A percentile compares a stretch with the other conserved stretches of the same genome.
These are phyloP conservation scores for Trichophyton verrucosum DNA, from an alignment of 2,329 filamentous ascomycete genomes.

Conservation along the genomic window DNA sequence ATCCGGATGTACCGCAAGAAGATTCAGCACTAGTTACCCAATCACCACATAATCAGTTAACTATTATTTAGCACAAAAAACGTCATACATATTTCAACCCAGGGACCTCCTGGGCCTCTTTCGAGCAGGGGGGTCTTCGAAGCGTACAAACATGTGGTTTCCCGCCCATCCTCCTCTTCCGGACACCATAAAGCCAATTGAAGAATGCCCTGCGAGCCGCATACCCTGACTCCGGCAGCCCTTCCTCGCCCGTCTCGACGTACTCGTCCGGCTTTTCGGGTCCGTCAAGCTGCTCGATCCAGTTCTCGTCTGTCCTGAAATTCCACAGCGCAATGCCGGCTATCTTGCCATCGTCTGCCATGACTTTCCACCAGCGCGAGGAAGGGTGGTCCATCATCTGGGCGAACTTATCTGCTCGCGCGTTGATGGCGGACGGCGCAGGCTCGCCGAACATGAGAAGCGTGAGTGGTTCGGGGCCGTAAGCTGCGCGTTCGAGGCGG, in stretches of 20 bases:
- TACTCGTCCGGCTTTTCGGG: conserved; percentile 10
- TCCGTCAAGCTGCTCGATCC: conserved; percentile 1
- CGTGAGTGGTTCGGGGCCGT: conserved; percentile 6
- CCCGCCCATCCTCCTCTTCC: conserved; percentile 11
- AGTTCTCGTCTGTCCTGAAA: conserved; percentile 10
- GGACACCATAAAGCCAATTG: conserved; percentile 8
- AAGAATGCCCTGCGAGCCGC: conserved; percentile 12
- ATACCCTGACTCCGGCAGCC: conserved; percentile 7
- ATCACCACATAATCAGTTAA: background rate
- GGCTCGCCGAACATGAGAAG: conserved; percentile 5
- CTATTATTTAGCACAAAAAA: too few relatives aligned
- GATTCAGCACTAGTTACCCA: conserved; percentile 18
- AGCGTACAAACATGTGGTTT: conserved; percentile 10
- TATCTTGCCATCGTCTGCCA: conserved; percentile 13
- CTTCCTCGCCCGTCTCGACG: conserved; percentile 9
- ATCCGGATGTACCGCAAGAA: conserved; percentile 23
- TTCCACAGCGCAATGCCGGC: conserved; percentile 13
- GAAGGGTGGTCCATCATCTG: conserved; percentile 4
- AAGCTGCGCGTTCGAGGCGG: conserved; percentile 32
- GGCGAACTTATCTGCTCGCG: conserved; percentile 4
- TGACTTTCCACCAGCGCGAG: conserved; percentile 2
- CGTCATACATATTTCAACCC: too few relatives aligned
- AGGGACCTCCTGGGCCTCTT: too few relatives aligned
- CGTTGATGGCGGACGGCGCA: background rate
- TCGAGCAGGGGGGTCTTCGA: too few relatives aligned